Evolutionary conservation across 805 yeast genomes (phyloP).

Genomic region (Maudiozyma barnettii): DNA sequence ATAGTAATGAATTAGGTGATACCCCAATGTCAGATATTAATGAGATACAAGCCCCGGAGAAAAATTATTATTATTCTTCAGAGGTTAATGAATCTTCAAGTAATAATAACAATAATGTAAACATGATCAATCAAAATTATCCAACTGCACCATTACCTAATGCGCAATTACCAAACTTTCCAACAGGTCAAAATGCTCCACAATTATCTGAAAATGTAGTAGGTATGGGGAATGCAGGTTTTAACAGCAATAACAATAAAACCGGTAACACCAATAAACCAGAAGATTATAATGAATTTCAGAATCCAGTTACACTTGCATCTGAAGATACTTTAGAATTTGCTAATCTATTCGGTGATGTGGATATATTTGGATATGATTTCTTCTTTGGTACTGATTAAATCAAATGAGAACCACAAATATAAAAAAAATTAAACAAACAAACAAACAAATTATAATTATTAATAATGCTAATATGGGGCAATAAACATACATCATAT

Average conservation of each 20-base stretch:
- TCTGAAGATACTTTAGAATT: conserved; percentile 1
- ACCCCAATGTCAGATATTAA: not conserved
- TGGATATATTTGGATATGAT: conserved; percentile 21
- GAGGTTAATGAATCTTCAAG: too few relatives aligned
- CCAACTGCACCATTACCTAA: too few relatives aligned
- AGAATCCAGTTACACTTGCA: not conserved
- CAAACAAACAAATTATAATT: not conserved
- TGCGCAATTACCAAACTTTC: too few relatives aligned
- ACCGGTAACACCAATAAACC: too few relatives aligned
- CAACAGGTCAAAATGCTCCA: too few relatives aligned
- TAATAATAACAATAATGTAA: too few relatives aligned
- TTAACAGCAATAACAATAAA: too few relatives aligned
- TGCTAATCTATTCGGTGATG: conserved; percentile 13
- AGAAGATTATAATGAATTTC: not conserved
- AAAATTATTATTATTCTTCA: too few relatives aligned
- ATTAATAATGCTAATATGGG: not conserved
- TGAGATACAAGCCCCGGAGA: too few relatives aligned
- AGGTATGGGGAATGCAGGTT: too few relatives aligned
- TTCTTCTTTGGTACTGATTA: conserved; percentile 6
- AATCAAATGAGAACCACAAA: not conserved
- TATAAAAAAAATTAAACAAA: not conserved
- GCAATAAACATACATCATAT: not conserved
- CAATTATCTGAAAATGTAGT: too few relatives aligned
- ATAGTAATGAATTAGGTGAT: not conserved
- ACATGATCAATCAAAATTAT: too few relatives aligned